These are phyloP conservation scores for Vitis labrusca DNA, from an alignment of 164 flowering plant genomes.

Conservation along the genomic window DNA sequence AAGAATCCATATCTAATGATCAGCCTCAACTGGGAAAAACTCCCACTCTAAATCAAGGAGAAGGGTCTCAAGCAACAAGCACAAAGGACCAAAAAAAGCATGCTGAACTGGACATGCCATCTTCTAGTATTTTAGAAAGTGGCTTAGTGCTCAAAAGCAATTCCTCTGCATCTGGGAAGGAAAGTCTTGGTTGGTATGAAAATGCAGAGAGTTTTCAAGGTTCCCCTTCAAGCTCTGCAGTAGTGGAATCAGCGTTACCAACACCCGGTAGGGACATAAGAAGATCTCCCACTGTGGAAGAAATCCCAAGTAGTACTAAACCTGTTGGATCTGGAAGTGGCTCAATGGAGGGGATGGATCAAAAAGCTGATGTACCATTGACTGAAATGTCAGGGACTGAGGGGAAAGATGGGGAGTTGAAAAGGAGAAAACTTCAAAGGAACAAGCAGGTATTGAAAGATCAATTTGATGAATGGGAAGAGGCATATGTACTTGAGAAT, in stretches of 20 bases:
- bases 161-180: constrained; percentile 32
- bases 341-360: constrained; percentile 22
- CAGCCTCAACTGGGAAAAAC: constrained; percentile 24
- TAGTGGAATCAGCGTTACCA: constrained; percentile 27
- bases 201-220: constrained; percentile 20
- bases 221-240: constrained; percentile 17
- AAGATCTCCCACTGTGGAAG: constrained; percentile 33
- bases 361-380: constrained; percentile 15
- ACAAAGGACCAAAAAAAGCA: constrained; percentile 19
- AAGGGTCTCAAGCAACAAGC: constrained; percentile 21
- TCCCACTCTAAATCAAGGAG: constrained; percentile 29
- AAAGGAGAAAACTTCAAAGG: constrained; percentile 58
- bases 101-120: constrained; percentile 22
- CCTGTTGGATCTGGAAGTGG: constrained; percentile 28
- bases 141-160: constrained; percentile 27
- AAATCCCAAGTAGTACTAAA: constrained; percentile 24
- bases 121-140: constrained; percentile 27
- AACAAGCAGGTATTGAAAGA: constrained; percentile 61
- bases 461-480: constrained; percentile 96
- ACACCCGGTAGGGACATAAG: constrained; percentile 27
- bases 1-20: constrained; percentile 27
- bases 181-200: constrained; percentile 19
- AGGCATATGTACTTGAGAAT: constrained; percentile 69
- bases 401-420: constrained; percentile 46
- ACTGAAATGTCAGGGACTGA: constrained; percentile 30